These are phyloP conservation scores for Phellinidium pouzarii DNA, from an alignment of 1,284 basidiomycete genomes.

Conservation along the genomic window DNA sequence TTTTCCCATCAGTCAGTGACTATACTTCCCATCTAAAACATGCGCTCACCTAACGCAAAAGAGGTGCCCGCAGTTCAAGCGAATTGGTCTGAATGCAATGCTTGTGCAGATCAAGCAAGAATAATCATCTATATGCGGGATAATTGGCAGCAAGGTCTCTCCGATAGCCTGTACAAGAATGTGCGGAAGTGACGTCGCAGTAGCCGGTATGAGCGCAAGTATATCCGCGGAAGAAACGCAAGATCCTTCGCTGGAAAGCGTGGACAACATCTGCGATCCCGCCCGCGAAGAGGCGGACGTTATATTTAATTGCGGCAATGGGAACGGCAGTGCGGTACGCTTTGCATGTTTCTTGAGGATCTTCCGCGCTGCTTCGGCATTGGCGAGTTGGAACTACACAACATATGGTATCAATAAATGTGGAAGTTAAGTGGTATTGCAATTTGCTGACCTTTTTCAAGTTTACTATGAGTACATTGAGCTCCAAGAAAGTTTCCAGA, in stretches of 20 bases:
- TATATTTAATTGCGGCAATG: constrained; percentile 22
- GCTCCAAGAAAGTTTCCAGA: constrained; percentile 71
- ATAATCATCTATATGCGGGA: constrained; percentile 80
- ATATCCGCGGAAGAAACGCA: constrained; percentile 6
- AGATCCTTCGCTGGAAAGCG: not conserved
- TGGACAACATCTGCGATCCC: not conserved
- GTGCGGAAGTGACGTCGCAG: constrained; percentile 57
- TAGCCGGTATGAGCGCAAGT: constrained; percentile 22
- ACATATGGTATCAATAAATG: not conserved
- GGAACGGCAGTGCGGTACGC: constrained; percentile 63
- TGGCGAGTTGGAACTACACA: constrained; percentile 72
- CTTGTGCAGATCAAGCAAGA: constrained; percentile 72
- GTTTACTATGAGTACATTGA: constrained; percentile 81
- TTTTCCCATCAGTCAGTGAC: not conserved
- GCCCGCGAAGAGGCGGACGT: constrained; percentile 13
- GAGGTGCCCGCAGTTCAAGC: constrained; percentile 80
- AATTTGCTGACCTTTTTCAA: constrained; percentile 65
- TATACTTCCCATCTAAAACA: not conserved
- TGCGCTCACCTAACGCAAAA: constrained; percentile 71
- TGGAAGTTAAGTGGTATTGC: constrained; percentile 4
- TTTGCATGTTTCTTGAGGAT: constrained; percentile 95
- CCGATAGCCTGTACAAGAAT: constrained; percentile 83
- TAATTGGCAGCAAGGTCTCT: constrained; percentile 76
- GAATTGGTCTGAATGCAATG: constrained; percentile 85
- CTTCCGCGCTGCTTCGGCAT: constrained; percentile 83